Evolutionary conservation across 805 yeast species (phyloP).

Genomic region (Ogataea chonburiensis): DNA sequence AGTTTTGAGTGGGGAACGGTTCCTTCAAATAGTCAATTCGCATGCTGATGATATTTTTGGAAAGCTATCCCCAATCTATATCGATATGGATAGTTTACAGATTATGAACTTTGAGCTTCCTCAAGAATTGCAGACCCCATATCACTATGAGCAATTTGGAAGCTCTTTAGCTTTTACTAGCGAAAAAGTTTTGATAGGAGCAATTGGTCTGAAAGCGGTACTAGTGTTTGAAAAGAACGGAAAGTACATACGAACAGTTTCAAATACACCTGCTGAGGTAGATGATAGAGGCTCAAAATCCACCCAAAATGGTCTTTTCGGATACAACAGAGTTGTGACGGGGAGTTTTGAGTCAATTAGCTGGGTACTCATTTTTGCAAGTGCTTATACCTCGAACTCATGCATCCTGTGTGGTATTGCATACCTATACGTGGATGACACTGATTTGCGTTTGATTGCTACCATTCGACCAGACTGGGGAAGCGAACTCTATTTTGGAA

Average conservation of each 20-base stretch:
- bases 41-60: no score
- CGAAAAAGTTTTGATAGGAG: constrained; percentile 35
- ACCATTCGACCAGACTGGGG: constrained; percentile 17
- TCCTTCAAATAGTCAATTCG: no score
- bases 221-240: constrained; percentile 33
- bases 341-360: constrained; percentile 18
- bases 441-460: constrained; percentile 11
- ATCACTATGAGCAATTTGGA: constrained; percentile 45
- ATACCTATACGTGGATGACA: constrained; percentile 25
- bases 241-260: background rate
- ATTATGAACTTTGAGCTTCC: no score
- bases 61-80: no score
- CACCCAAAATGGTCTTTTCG: constrained; percentile 29
- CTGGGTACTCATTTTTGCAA: constrained; percentile 34
- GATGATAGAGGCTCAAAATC: constrained; percentile 21
- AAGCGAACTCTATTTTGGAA: constrained; percentile 24
- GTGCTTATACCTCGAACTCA: constrained; percentile 26
- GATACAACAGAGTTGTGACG: constrained; percentile 26
- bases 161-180: constrained; percentile 31
- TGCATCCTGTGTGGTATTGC: constrained; percentile 43
- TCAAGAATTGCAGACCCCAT: constrained; percentile 10
- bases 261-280: background rate
- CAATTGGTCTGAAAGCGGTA: constrained; percentile 40
- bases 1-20: no score
- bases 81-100: no score